Percentiles rank a stretch among this genome's conserved stretches.
Conservation (phyloP, 2,329 filamentous ascomycete genomes). For the Aspergillus sp. region DNA sequence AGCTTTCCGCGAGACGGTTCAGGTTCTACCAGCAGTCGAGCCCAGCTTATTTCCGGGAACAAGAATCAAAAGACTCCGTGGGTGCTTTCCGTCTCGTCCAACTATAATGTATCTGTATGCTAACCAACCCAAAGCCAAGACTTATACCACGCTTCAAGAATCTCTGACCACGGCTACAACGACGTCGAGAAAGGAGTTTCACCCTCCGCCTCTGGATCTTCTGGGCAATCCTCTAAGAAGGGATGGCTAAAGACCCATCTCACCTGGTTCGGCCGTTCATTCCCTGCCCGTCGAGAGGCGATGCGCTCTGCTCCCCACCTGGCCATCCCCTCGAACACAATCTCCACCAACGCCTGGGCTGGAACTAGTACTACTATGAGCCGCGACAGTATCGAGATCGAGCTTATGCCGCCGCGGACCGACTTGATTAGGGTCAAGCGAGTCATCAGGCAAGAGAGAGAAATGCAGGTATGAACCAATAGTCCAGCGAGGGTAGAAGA, state of each 20-base stretch:
- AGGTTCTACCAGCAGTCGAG: constrained; percentile 27
- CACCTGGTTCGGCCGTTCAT: constrained; percentile 14
- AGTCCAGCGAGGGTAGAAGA: background rate
- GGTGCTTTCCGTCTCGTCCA: background rate
- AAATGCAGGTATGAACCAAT: constrained; percentile 21
- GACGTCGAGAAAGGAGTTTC: constrained; percentile 21
- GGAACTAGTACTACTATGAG: constrained; percentile 23
- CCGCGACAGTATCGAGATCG: constrained; percentile 25
- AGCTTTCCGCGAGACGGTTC: constrained; percentile 14
- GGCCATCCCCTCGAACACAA: constrained; percentile 21
- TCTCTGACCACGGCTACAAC: background rate
- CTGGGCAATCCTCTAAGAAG: background rate
- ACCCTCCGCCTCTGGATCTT: background rate
- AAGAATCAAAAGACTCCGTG: constrained; percentile 21
- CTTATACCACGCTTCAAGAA: background rate
- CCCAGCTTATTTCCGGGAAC: constrained; percentile 25
- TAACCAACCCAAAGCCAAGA: background rate
- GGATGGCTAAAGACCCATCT: constrained; percentile 15
- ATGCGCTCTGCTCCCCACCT: constrained; percentile 18
- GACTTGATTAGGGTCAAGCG: constrained; percentile 34
- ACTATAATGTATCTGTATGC: background rate
- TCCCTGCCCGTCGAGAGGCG: constrained; percentile 3
- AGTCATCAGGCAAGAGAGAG: constrained; percentile 34
- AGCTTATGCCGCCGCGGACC: constrained; percentile 5
- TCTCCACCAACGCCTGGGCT: constrained; percentile 36